Conservation (phyloP, 352 stramenopile species). For the Phytophthora vignae region DNA sequence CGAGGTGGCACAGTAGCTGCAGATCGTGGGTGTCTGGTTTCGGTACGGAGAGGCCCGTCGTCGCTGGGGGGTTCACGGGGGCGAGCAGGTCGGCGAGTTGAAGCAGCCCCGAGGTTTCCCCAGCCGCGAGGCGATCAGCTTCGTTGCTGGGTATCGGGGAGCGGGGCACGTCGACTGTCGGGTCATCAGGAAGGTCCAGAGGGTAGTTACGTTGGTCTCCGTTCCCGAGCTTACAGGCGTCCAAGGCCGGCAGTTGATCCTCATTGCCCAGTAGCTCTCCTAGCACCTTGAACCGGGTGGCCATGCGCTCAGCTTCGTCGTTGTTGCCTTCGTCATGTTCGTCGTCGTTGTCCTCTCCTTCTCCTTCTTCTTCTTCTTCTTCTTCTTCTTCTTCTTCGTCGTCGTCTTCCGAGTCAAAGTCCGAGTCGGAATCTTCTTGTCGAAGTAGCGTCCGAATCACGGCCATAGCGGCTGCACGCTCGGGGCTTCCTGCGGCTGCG, state of each 20-base stretch:
- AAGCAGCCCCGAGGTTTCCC: neutral
- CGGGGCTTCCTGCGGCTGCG: constrained; percentile 12
- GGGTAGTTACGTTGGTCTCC: constrained; percentile 6
- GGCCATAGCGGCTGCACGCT: constrained; percentile 22
- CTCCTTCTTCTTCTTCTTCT: too few relatives aligned
- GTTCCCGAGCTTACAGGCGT: constrained; percentile 10
- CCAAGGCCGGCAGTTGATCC: constrained; percentile 7
- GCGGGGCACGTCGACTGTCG: constrained; percentile 6
- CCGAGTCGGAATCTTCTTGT: neutral
- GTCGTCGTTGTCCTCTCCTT: constrained; percentile 3
- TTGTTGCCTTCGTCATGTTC: constrained; percentile 1
- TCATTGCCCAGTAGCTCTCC: constrained; percentile 10
- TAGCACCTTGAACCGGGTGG: constrained; percentile 1
- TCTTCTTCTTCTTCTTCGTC: too few relatives aligned
- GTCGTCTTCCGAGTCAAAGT: constrained; percentile 1
- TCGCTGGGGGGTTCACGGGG: neutral
- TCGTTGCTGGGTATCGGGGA: constrained; percentile 28
- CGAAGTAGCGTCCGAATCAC: constrained; percentile 34
- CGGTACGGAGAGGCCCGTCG: constrained; percentile 11
- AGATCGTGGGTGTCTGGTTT: constrained; percentile 42
- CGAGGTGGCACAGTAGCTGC: constrained; percentile 53
- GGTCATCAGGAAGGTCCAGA: constrained; percentile 13
- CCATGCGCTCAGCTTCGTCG: neutral
- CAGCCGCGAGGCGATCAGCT: constrained; percentile 14
- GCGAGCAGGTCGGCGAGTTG: neutral